Evolutionary conservation across 2,329 filamentous ascomycete species (phyloP), one percentile per base, ranked within the genome.

Genomic region (Chaetothyriales sp.): DNA sequence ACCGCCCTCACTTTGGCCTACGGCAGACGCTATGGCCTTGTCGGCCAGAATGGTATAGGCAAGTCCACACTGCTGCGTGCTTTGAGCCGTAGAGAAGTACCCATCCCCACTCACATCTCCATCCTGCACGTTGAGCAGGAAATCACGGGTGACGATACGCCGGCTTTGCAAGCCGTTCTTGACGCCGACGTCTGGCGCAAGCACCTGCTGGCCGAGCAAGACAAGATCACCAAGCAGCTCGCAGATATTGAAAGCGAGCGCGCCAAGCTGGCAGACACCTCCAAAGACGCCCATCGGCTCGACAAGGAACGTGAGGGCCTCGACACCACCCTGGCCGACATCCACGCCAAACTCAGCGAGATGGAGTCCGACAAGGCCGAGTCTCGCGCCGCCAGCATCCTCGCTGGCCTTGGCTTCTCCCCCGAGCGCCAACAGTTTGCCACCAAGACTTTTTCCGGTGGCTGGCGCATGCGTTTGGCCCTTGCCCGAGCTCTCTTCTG

Each of bases 351-450:
- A 69, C 77, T 98, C 54, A 81, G 89, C 18, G 92, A 98, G 70
- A 98, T 98, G 92, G 92, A 98, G 66, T 95, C 92, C 0, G 92
- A 98, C 73, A 97, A 95, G 72, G 92, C 92, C 53, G 92, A 98
- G 66, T 86, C 92, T 58, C 79, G 92, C 65, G 92, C 92, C 46
- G 92, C 92, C 48, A 95, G 87, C 69, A 98, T 98, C 65, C 77
- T 98, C 50, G 90, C 92, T 54, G 92, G 92, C 79, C 82, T 98
- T 53, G 92, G 92, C 61, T 98, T 98, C 78, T 97, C 92, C 0
- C 69, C 86, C 18, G 92, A 97, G 69, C 79, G 89, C 58, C 92
- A 98, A 66, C 86, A 94, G 62, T 89, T 79, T 65, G 84, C 92
- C 15, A 98, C 92, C 51, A 97, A 87, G 76, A 97, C 90, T 4